Percentiles rank a stretch among this genome's conserved stretches.
Conservation (phyloP, 805 yeast genomes). For the Jamesozyma rosinii region DNA sequence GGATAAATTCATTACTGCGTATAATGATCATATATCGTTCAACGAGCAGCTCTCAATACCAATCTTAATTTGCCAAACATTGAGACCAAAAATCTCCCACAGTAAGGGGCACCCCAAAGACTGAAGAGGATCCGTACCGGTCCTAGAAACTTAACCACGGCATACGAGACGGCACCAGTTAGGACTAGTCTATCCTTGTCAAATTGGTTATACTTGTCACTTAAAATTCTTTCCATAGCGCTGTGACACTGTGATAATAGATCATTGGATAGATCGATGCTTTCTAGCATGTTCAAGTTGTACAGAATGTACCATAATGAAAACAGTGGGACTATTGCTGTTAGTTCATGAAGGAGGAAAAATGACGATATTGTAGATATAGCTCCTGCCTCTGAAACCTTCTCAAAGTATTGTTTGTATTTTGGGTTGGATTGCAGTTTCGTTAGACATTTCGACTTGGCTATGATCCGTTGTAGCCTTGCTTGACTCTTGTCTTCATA, state of each 20-base stretch:
- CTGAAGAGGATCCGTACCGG: slow-evolving; percentile 27
- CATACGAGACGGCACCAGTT: slow-evolving; percentile 72
- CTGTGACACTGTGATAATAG: slow-evolving; percentile 50
- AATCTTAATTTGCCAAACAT: slow-evolving; percentile 14
- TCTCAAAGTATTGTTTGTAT: slow-evolving; percentile 20
- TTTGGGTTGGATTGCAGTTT: slow-evolving; percentile 22
- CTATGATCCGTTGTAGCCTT: slow-evolving; percentile 16
- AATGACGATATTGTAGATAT: slow-evolving; percentile 44
- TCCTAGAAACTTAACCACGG: slow-evolving; percentile 47
- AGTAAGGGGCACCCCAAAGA: slow-evolving; percentile 30
- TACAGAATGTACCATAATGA: slow-evolving; percentile 62
- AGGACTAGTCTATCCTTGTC: slow-evolving; percentile 48
- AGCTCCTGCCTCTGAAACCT: slow-evolving; percentile 25
- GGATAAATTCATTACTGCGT: too few species aligned
- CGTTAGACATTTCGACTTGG: slow-evolving; percentile 21
- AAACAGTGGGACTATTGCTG: slow-evolving; percentile 64
- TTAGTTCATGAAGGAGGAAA: slow-evolving; percentile 58
- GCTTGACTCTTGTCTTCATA: slow-evolving; percentile 4
- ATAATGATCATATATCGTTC: not conserved
- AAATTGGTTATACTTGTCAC: slow-evolving; percentile 25
- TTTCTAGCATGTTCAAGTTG: slow-evolving; percentile 35
- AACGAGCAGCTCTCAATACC: not conserved
- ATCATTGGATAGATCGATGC: slow-evolving; percentile 14
- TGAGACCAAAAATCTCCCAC: slow-evolving; percentile 17
- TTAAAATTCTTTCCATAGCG: slow-evolving; percentile 46